Conservation (phyloP, 192 early-diverging fungal species). For the Spinellus fusiger region DNA sequence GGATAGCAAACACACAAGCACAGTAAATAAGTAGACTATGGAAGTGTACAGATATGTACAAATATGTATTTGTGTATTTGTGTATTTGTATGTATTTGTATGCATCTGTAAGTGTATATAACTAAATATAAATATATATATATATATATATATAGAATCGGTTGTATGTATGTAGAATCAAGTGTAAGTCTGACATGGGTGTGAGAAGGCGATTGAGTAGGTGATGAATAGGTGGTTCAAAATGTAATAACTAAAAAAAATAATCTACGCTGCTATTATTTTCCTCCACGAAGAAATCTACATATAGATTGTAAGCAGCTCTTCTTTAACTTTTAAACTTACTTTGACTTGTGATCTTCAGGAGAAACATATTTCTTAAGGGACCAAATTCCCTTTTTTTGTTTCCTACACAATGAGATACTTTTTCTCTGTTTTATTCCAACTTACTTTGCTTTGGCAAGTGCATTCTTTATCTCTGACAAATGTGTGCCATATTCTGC, state of each 20-base stretch:
- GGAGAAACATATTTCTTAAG: conserved; percentile 38
- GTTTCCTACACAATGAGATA: conserved; percentile 9
- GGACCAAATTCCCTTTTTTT: conserved; percentile 45
- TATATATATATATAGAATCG: not conserved
- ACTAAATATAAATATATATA: not conserved
- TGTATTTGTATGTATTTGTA: no score
- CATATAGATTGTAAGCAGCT: not conserved
- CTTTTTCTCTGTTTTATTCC: not conserved
- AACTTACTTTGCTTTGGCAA: conserved; percentile 48
- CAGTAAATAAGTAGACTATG: no score
- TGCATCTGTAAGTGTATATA: not conserved
- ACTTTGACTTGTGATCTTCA: conserved; percentile 34
- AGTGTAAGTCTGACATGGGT: no score
- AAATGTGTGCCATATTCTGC: conserved; percentile 50
- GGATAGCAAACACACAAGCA: no score
- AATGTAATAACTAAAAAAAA: no score
- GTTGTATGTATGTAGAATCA: not conserved
- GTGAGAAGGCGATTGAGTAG: no score
- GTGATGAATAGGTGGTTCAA: no score
- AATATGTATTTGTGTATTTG: not conserved
- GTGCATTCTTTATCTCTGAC: conserved; percentile 36
- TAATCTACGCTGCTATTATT: not conserved
- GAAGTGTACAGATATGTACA: not conserved
- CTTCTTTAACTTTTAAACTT: not conserved
- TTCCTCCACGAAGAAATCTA: not conserved